Conservation (phyloP, 73 alveolate genomes). For the Paramecium caudatum region DNA sequence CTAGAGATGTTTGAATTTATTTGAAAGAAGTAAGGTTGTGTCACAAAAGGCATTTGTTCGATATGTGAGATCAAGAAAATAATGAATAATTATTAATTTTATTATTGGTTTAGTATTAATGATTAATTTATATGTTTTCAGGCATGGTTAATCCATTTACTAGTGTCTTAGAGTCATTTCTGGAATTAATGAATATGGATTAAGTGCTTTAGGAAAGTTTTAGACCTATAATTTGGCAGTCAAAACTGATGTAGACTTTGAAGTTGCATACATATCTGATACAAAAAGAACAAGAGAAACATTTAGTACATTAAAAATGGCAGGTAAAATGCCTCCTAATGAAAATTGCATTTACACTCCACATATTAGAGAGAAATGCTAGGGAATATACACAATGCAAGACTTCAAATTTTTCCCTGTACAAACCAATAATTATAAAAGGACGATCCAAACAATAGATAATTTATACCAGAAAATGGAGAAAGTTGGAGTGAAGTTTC, state of each 20-base stretch:
- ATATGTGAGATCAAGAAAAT: conserved; percentile 8
- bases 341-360: conserved; percentile 26
- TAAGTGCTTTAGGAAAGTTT: conserved; percentile 20
- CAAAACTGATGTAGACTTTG: conserved; percentile 16
- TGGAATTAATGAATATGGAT: conserved; percentile 13
- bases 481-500: conserved; percentile 20
- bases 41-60: background rate
- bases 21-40: background rate
- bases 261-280: conserved; percentile 22
- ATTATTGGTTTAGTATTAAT: background rate
- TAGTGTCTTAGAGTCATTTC: conserved; percentile 53
- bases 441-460: conserved; percentile 42
- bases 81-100: conserved; percentile 6
- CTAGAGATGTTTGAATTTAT: background rate
- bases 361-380: conserved; percentile 12
- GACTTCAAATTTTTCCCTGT: conserved; percentile 26
- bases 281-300: conserved; percentile 5
- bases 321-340: background rate
- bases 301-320: background rate
- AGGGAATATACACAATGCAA: background rate
- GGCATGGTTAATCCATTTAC: conserved; percentile 61
- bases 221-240: conserved; percentile 10
- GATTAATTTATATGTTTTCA: conserved; percentile 54
- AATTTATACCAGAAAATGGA: background rate
- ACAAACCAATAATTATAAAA: background rate